Conservation (phyloP, 2,329 filamentous ascomycete species). For the Gnomoniopsis smithogilvyi region DNA sequence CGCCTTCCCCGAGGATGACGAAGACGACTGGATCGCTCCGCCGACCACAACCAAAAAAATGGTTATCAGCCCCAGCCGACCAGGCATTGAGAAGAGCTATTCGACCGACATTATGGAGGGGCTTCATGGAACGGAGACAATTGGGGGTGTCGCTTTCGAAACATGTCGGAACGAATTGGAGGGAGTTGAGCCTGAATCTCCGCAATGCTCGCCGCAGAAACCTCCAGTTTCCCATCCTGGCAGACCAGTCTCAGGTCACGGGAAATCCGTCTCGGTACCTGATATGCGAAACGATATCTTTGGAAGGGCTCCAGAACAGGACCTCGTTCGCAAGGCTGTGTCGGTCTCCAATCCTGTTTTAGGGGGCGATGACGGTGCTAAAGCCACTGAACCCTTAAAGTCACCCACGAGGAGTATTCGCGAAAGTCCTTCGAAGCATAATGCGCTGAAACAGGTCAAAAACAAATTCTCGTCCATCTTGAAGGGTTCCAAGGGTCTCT, state of each 20-base stretch:
- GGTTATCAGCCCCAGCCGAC: conserved; percentile 39
- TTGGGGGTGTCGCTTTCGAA: conserved; percentile 44
- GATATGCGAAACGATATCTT: conserved; percentile 35
- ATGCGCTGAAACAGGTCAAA: conserved; percentile 76
- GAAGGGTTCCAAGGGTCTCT: conserved; percentile 80
- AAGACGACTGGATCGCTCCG: conserved; percentile 64
- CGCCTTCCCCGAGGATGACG: conserved; percentile 57
- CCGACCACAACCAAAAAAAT: conserved; percentile 35
- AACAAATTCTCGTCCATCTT: conserved; percentile 88
- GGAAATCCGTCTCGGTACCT: conserved; percentile 63
- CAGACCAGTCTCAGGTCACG: conserved; percentile 41
- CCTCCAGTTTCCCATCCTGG: conserved; percentile 18
- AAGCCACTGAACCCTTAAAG: conserved; percentile 42
- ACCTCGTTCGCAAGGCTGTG: conserved; percentile 54
- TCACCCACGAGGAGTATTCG: conserved; percentile 54
- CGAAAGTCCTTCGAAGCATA: conserved; percentile 59
- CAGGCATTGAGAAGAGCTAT: conserved; percentile 56
- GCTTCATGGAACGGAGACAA: conserved; percentile 45
- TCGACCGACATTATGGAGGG: conserved; percentile 61
- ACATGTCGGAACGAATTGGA: conserved; percentile 38
- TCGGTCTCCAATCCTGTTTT: conserved; percentile 57
- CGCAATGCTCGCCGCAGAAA: conserved; percentile 32
- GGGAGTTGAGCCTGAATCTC: conserved; percentile 20
- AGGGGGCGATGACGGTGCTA: conserved; percentile 37
- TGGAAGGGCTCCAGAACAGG: conserved; percentile 22